Conservation (phyloP, 331 rosid genomes). For the Cydonia oblonga region DNA sequence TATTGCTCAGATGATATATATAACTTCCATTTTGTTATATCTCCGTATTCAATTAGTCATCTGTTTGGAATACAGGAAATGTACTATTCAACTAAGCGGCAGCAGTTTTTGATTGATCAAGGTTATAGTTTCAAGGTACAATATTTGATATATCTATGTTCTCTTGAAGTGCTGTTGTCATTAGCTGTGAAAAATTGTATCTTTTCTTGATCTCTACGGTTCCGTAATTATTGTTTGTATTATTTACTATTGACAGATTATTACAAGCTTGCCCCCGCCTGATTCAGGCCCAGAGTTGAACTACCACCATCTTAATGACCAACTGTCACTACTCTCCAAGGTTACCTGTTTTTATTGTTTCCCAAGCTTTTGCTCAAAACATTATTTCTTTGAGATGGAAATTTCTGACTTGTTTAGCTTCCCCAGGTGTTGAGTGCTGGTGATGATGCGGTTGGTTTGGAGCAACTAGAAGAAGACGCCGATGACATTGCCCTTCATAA, state of each 20-base stretch:
- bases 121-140: slow-evolving; percentile 97
- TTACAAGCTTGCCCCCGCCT: slow-evolving; percentile 89
- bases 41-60: not conserved
- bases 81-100: slow-evolving; percentile 97
- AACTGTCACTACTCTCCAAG: slow-evolving; percentile 76
- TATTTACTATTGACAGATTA: slow-evolving; percentile 44
- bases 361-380: not conserved
- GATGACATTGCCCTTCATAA: slow-evolving; percentile 72
- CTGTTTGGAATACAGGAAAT: slow-evolving; percentile 59
- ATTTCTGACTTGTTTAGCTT: slow-evolving; percentile 6
- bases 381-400: not conserved
- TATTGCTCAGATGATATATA: not conserved
- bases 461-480: slow-evolving; percentile 82
- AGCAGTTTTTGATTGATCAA: slow-evolving; percentile 96
- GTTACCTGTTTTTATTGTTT: slow-evolving; percentile 22
- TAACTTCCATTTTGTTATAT: not conserved
- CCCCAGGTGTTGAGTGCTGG: slow-evolving; percentile 85
- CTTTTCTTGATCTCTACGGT: not conserved
- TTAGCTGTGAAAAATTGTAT: not conserved
- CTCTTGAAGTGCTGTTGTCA: not conserved
- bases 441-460: slow-evolving; percentile 81
- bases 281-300: slow-evolving; percentile 69
- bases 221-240: not conserved
- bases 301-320: slow-evolving; percentile 68
- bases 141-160: slow-evolving; percentile 1